Base-by-base conservation (phyloP, 2,329 filamentous ascomycete species). In the Sporothrix variecibatus region DNA sequence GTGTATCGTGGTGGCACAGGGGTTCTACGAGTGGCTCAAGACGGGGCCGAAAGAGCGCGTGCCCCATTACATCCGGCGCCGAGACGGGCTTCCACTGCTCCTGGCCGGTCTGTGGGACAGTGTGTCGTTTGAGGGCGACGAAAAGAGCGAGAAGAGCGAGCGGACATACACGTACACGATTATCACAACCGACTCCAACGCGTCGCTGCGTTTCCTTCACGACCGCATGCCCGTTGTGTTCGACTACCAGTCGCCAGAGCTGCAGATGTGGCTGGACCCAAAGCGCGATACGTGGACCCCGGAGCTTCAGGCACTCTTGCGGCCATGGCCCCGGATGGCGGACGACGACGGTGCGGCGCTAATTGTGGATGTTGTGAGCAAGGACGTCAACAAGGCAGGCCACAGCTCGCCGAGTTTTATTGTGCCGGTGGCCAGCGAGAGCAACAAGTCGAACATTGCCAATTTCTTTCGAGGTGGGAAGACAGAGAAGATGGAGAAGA, bases 11-110 rank as follows among this genome's bases (percentile, higher is more conserved):
- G 81, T 97, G 6, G 94, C 93, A 11, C 92, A 98, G 82, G 96
- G 96, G 1, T 99, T 98, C 82, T 99, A 94, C 79, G 96, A 99
- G 82, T 98, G 96, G 96, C 85, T 97, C 75, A 95, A 95, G 82
- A 93, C 91, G 78, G 91, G 79, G 72, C 86, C 79, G 7, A 95
- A 93, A 78, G 92, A 96, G 72, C 97, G 94, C 83, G 84, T 95
- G 1, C 95, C 96, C 12, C 91, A 98, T 82, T 98, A 91, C 79
- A 88, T 94, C 28, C 95, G 91, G 82, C 87, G 94, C 38, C 93
- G 90, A 78, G 95, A 98, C 80, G 93, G 93, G 0, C 88, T 90
- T 78, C 83, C 98, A 78, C 93, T 97, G 92, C 95, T 90, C 79
- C 91, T 98, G 78, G 95, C 95, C 12, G 96, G 95, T 0, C 82